Evolutionary conservation across 768 basidiomycete species (phyloP).

Genomic region (Auricularia cornea): DNA sequence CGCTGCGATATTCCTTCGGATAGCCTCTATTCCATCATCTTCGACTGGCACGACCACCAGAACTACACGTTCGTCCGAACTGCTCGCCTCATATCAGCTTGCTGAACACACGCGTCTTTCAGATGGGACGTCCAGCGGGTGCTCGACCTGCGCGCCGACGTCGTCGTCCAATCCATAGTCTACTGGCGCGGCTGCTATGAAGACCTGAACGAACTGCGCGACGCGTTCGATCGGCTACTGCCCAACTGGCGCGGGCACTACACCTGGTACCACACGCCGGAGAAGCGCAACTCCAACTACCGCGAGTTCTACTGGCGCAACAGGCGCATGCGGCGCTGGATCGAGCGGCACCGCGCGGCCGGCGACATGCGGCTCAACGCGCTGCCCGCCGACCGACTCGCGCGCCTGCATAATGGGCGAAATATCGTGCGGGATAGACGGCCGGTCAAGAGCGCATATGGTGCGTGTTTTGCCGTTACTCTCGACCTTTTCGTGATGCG

Average conservation of each 20-base stretch:
- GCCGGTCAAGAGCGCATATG: background rate
- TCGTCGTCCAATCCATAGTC: background rate
- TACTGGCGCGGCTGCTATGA: conserved; percentile 1
- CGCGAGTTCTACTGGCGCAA: conserved; percentile 2
- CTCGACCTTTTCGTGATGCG: background rate
- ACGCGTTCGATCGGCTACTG: background rate
- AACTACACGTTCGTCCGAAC: background rate
- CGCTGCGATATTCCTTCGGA: background rate
- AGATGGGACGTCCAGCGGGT: background rate
- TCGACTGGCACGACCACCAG: background rate
- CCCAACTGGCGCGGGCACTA: background rate
- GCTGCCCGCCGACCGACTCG: background rate
- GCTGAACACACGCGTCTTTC: background rate
- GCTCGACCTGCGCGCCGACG: background rate
- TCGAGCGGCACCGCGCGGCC: background rate
- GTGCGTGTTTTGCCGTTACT: background rate
- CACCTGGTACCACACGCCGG: background rate
- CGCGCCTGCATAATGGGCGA: background rate
- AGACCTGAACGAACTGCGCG: background rate
- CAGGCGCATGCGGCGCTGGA: background rate
- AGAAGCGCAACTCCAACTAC: background rate
- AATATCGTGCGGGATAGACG: background rate
- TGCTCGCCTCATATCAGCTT: background rate
- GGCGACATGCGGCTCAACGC: background rate
- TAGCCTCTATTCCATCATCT: background rate